Base-by-base conservation (phyloP, 192 early-diverging fungal genomes). In the Coemansia sp. region DNA sequence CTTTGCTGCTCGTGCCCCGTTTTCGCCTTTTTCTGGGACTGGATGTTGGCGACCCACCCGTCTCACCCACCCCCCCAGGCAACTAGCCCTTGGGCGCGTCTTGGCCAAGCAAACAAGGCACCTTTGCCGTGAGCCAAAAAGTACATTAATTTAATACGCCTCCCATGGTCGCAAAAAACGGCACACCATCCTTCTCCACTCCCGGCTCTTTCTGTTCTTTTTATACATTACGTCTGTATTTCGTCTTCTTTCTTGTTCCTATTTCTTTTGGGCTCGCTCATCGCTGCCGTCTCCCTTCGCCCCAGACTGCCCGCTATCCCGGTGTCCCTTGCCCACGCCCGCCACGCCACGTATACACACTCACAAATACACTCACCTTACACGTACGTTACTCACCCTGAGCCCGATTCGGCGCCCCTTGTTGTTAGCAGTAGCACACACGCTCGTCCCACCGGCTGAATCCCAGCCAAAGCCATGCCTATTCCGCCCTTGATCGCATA, bases 151-250 rank as follows among this genome's bases (percentile, higher is more conserved):
- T 62, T 62, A 62, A 38, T 62, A 62, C 60, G 60, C 60, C 60
- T 40, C 60, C 60, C 60, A 38, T 38, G 60, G 60, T 41, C 60
- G 60, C 60, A 62, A 40, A 34, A 62, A 40, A 18, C 36, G 60
- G 61, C 57, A 59, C 31, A 59, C 57, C 43, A 42, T 69, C 67
- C 67, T 60, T 68, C 57, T 60, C 29, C 65, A 46, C 44, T 66
- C 18, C 42, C 51, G 47, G 65, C 46, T 49, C 61, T 41, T 27
- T 41, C 57, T 70, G 57, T 46, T 3, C 47, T 70, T 67, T 44
- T 65, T 52, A 47, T 44, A n/a, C 66, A 34, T 52, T 54, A 40
- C 29, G 57, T 27, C 46, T 52, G 49, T 52, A 20, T 52, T 52
- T 52, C 38, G 59, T 62, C 22, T 70, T 36, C 63, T 29, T 69